Base-by-base conservation (phyloP, 495 filamentous ascomycete genomes). In the Neurospora hispaniola region DNA sequence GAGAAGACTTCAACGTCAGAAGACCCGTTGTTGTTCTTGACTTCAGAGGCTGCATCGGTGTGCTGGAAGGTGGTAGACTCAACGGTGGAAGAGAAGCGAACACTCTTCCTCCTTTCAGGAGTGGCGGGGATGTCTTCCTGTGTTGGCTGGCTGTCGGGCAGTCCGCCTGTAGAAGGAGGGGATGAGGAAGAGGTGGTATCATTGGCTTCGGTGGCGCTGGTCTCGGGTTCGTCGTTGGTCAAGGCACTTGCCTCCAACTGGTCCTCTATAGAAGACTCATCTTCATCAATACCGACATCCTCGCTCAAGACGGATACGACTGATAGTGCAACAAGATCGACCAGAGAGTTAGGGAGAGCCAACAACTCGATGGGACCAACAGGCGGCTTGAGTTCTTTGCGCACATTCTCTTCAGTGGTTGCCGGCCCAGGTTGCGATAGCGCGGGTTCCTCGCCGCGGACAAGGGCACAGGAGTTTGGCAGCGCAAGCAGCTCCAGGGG, bases 81-180 rank as follows among this genome's bases (percentile, higher is more conserved):
- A 0, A 89, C 85, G 31, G 83, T 84, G 3, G 89, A 86, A 5
- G 90, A 90, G 75, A 91, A 91, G 16, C 87, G 86, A 16, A 91
- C 90, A 59, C 85, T 87, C 81, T 92, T 92, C 69, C 79, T 80
- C 59, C 82, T 81, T 72, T 85, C 84, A 66, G 14, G 8, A 77
- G 18, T 40, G 74, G 71, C 46, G 41, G 3, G 69, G 42, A 4
- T 54, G 48, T 14, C 74, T 48, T 68, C 23, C 43, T 40, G 73
- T 23, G 59, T 9, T 16, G 23, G 48, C 27, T 38, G 27, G 20
- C 18, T 46, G 43, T 35, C 42, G 31, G 68, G 70, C 41, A 14
- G 74, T 2, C 59, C 75, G 40, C 71, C 68, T 0, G 73, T 66
- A 9, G 71, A 70, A 0, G 41, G 68, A 20, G 69, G 43, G 71